These are phyloP conservation scores for Allomyces javanicus DNA, from an alignment of 192 early-diverging fungal species.

Conservation along the genomic window DNA sequence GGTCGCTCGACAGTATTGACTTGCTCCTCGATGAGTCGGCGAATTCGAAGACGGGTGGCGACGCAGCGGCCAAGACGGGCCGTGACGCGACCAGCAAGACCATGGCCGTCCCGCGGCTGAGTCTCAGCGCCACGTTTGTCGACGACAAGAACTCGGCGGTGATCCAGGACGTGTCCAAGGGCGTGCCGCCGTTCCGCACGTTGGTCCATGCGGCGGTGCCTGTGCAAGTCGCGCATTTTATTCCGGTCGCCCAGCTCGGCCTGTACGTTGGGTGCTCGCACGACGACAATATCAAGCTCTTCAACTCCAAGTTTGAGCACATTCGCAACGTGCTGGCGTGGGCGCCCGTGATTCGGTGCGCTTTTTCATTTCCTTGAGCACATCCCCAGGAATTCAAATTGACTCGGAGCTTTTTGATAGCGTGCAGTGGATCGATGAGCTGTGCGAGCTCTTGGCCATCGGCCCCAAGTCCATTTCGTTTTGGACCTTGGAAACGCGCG, in stretches of 20 bases:
- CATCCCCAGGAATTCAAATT: too few relatives aligned
- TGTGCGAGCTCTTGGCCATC: neutral
- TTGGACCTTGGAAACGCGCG: neutral
- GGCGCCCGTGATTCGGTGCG: neutral
- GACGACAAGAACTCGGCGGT: neutral
- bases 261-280: neutral
- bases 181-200: neutral
- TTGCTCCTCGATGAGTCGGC: too few relatives aligned
- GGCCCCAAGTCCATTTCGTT: neutral
- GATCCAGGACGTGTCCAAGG: neutral
- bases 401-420: neutral
- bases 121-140: neutral
- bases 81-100: neutral
- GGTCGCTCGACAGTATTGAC: too few relatives aligned
- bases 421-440: neutral
- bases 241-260: neutral
- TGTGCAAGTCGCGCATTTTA: neutral
- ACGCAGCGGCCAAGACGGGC: neutral
- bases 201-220: neutral
- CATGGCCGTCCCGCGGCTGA: neutral
- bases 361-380: too few relatives aligned
- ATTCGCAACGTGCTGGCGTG: neutral
- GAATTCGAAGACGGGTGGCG: too few relatives aligned
- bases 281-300: neutral
- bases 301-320: neutral